Conservation (phyloP, 1,139 yeast species). For the Nakaseomyces kungkrabaensis region DNA sequence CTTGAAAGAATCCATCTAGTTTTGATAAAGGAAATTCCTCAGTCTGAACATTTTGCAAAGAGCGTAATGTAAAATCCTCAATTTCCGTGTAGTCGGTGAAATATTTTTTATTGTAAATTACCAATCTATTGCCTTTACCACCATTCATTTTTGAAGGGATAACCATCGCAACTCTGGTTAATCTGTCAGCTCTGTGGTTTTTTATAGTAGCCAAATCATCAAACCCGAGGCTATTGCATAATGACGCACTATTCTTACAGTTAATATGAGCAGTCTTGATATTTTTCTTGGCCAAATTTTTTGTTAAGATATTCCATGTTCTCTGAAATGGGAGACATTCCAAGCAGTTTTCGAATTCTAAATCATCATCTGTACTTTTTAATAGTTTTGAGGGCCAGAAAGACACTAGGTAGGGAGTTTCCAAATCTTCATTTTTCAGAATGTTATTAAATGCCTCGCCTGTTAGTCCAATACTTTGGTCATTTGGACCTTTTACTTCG, state of each 20-base stretch:
- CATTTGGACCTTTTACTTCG: slow-evolving; percentile 13
- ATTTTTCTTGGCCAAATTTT: slow-evolving; percentile 34
- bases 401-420: slow-evolving; percentile 45
- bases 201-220: slow-evolving; percentile 17
- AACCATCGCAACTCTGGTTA: background rate
- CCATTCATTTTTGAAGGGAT: background rate
- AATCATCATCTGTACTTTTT: slow-evolving; percentile 26
- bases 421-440: slow-evolving; percentile 37
- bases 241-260: slow-evolving; percentile 40
- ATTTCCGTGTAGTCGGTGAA: background rate
- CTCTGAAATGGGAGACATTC: slow-evolving; percentile 44
- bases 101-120: background rate
- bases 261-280: slow-evolving; percentile 50
- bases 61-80: background rate
- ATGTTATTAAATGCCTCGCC: slow-evolving; percentile 29
- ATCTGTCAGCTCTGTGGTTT: slow-evolving; percentile 1
- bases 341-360: slow-evolving; percentile 37
- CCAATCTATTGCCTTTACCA: background rate
- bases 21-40: background rate
- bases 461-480: slow-evolving; percentile 13
- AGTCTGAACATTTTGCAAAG: background rate
- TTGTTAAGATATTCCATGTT: slow-evolving; percentile 49
- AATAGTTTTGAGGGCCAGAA: slow-evolving; percentile 52
- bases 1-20: background rate
- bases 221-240: slow-evolving; percentile 46